A percentile compares a stretch with the other conserved stretches of the same genome.
Evolutionary conservation across 1,284 basidiomycete genomes (phyloP).

Genomic region (Fomitopsis betulina): DNA sequence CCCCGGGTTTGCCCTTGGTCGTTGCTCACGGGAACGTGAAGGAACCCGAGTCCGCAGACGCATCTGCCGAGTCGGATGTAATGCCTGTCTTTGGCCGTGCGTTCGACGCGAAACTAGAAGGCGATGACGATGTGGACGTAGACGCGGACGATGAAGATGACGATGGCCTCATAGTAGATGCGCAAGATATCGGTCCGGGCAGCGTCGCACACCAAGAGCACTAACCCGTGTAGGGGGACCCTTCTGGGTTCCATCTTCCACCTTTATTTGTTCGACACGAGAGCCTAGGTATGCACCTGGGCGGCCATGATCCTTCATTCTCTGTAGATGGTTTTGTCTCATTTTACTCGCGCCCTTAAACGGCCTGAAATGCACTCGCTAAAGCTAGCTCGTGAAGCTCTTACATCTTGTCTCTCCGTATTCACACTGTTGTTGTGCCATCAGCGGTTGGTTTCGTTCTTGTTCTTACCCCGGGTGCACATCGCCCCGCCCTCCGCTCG

Average conservation of each 20-base stretch:
- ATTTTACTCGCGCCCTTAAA: no score
- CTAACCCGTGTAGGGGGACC: slow-evolving; percentile 3
- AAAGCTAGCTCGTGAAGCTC: not conserved
- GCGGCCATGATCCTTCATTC: not conserved
- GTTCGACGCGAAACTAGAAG: slow-evolving; percentile 9
- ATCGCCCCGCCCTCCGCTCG: slow-evolving; percentile 2
- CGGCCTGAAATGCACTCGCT: not conserved
- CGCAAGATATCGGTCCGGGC: slow-evolving; percentile 26
- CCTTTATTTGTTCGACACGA: not conserved
- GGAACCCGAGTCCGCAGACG: not conserved
- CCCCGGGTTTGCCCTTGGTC: slow-evolving; percentile 21
- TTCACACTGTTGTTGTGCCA: slow-evolving; percentile 3
- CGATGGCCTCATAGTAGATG: slow-evolving; percentile 28
- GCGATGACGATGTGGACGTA: slow-evolving; percentile 12
- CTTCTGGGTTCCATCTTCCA: not conserved
- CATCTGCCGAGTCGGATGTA: not conserved
- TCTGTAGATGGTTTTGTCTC: not conserved
- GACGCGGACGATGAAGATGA: slow-evolving; percentile 18
- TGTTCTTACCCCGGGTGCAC: not conserved
- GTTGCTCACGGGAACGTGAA: slow-evolving; percentile 6
- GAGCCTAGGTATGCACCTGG: not conserved
- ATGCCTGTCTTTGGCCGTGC: not conserved
- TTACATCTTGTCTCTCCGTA: not conserved
- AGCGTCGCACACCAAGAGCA: slow-evolving; percentile 28
- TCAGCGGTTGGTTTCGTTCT: slow-evolving; percentile 1